Evolutionary conservation across 805 yeast genomes (phyloP), one percentile per base, ranked within the genome.

Genomic region (Saccharomycopsis babjevae): DNA sequence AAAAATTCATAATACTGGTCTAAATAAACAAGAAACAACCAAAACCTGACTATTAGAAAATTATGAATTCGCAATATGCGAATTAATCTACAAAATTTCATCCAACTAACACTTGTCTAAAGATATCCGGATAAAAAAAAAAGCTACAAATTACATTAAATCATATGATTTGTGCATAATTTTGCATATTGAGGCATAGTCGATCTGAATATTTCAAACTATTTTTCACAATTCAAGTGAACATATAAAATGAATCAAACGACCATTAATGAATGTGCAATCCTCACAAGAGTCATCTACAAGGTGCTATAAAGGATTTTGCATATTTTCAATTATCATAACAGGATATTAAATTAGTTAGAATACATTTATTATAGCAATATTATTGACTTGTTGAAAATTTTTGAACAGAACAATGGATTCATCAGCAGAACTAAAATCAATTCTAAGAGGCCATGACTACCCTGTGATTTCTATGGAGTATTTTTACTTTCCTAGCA

Each of bases 361-460:
- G n/a, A n/a, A n/a, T n/a, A n/a, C n/a, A n/a, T n/a, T n/a, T n/a
- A n/a, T n/a, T n/a, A n/a, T n/a, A n/a, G n/a, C n/a, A n/a, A n/a
- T n/a, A n/a, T n/a, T n/a, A n/a, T n/a, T n/a, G n/a, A n/a, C n/a
- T n/a, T n/a, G n/a, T n/a, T n/a, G n/a, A 15, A 40, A 40, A n/a
- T 3, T n/a, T 3, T 6, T n/a, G 1, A 3, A 25, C 28, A 13
- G 15, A 22, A 38, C 5, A 38, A 40, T 56, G 54, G 11, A 25
- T 5, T 38, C 15, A n/a, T 6, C 50, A 18, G 28, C 38, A 18
- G 42, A 46, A 5, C 22, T 58, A 22, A 43, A n/a, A 34, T 8
- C 28, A 25, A 54, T 57, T 5, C 52, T 61, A 11, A 18, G 64
- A 38, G 55, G 60, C n/a, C 71, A 68, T 57, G 61, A 63, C 11